Base-by-base conservation (phyloP, 129 eudicot genomes). In the Deinandra increscens region DNA sequence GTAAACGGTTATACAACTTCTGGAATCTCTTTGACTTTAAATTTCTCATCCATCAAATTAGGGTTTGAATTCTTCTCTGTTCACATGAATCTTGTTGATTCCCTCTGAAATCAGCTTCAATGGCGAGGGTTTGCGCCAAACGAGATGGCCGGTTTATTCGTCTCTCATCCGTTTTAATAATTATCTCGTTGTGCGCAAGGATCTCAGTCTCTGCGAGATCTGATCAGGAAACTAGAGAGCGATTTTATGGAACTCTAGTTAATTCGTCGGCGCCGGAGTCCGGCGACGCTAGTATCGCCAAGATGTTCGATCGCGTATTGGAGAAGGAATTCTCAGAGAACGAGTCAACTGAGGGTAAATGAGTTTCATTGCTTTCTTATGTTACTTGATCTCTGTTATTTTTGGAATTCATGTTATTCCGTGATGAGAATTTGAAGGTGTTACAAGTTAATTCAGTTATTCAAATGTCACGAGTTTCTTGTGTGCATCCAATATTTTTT, bases 251-350 rank as follows among this genome's bases (percentile, higher is more conserved):
- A 12, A 84, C 64, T 85, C 63, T 93, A 17, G 69, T 85, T 26
- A 89, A 87, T 80, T 83, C 99, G 14, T 14, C 96, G 75, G 82
- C 88, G 72, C 85, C 99, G 50, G 83, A 56, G 37, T 49, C 82
- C 39, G 90, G 88, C 61, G 97, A 83, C 0, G 97, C 78, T 11
- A 87, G 83, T 60, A 89, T 93, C 41, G 99, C 99, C 2, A 83
- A 87, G 34, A 93, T 93, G 85, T 83, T 93, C 46, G 99, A 85
- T 81, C 90, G 91, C 9, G 99, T 85, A 31, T 79, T 93, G 45
- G 90, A 87, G 79, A 89, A 87, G 11, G 99, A 93, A 59, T 93
- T 93, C 64, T 77, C 97, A 0, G 99, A 93, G 42, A 93, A 83
- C 54, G 99, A 93, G 72, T 90, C 89, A 56, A 73, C 92, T 49